Conservation (phyloP, 2,329 filamentous ascomycete genomes). For the Xylaria sp. region DNA sequence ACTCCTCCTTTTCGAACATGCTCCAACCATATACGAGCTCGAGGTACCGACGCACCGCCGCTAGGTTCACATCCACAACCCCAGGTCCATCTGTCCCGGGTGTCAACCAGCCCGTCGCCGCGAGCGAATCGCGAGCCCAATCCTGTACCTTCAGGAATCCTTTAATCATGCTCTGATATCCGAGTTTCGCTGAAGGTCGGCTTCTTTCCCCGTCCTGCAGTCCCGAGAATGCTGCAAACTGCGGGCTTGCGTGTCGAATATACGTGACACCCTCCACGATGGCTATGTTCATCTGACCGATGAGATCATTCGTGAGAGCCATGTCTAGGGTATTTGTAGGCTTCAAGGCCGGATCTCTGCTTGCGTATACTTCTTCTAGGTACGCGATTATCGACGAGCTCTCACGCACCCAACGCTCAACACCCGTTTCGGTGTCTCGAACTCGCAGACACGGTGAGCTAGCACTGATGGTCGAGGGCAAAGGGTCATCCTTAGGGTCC, state of each 20-base stretch:
- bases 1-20: constrained; percentile 30
- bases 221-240: constrained; percentile 26
- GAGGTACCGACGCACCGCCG: constrained; percentile 34
- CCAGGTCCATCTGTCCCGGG: constrained; percentile 37
- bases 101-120: constrained; percentile 38
- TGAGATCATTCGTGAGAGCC: constrained; percentile 32
- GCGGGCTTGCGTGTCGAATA: constrained; percentile 34
- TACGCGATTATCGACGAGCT: constrained; percentile 37
- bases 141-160: constrained; percentile 32
- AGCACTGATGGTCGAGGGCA: constrained; percentile 34
- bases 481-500: constrained; percentile 32
- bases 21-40: constrained; percentile 36
- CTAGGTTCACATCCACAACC: constrained; percentile 36
- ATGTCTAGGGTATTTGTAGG: constrained; percentile 13
- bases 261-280: constrained; percentile 29
- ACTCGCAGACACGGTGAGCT: constrained; percentile 38
- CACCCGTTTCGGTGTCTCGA: constrained; percentile 18
- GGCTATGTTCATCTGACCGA: constrained; percentile 30
- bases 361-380: constrained; percentile 35
- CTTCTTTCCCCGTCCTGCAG: constrained; percentile 34
- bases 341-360: not conserved
- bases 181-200: constrained; percentile 29
- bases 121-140: constrained; percentile 28
- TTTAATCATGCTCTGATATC: constrained; percentile 23
- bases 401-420: constrained; percentile 37